A percentile compares a stretch with the other conserved stretches of the same genome.
phyloP scores from a whole-genome alignment of 179 eudicot genomes.

The Camellia oleifera region DNA sequence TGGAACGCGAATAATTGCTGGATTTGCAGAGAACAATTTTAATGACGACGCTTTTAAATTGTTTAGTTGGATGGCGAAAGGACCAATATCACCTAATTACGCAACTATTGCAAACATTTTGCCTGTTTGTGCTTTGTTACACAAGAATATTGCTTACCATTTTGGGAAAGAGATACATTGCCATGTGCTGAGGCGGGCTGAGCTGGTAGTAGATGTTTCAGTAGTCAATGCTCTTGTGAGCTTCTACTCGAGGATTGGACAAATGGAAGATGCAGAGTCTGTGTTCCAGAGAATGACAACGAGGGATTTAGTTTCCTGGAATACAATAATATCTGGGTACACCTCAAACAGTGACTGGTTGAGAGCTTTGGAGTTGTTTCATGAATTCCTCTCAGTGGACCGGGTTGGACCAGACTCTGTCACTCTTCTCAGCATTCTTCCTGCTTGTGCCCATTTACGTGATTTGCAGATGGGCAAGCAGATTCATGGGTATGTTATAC shows the following conservation, averaged over 20 bases:
- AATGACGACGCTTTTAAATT: constrained; percentile 40
- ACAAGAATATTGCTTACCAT: constrained; percentile 24
- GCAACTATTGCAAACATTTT: constrained; percentile 59
- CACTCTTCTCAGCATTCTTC: constrained; percentile 60
- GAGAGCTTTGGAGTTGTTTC: constrained; percentile 52
- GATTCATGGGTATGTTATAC: constrained; percentile 59
- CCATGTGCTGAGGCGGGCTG: constrained; percentile 38
- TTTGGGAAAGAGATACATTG: constrained; percentile 60
- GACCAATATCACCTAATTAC: constrained; percentile 49
- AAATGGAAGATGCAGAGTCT: constrained; percentile 37
- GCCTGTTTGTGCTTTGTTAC: constrained; percentile 47
- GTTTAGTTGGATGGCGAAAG: constrained; percentile 53
- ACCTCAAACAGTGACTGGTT: constrained; percentile 40
- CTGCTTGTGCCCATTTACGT: constrained; percentile 50
- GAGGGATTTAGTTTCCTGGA: constrained; percentile 72
- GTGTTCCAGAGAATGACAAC: constrained; percentile 43
- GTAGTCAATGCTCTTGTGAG: constrained; percentile 60
- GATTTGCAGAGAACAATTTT: constrained; percentile 53
- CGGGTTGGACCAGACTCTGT: constrained; percentile 39
- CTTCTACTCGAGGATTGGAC: constrained; percentile 53
- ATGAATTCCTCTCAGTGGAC: constrained; percentile 25
- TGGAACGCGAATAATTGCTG: constrained; percentile 73
- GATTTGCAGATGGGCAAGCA: constrained; percentile 48
- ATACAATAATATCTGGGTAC: constrained; percentile 62
- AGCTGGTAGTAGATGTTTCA: constrained; percentile 36